Percentiles rank a stretch among this genome's conserved stretches.
These are phyloP conservation scores for Chionographis japonica DNA, from an alignment of 106 monocot species.

Conservation along the genomic window DNA sequence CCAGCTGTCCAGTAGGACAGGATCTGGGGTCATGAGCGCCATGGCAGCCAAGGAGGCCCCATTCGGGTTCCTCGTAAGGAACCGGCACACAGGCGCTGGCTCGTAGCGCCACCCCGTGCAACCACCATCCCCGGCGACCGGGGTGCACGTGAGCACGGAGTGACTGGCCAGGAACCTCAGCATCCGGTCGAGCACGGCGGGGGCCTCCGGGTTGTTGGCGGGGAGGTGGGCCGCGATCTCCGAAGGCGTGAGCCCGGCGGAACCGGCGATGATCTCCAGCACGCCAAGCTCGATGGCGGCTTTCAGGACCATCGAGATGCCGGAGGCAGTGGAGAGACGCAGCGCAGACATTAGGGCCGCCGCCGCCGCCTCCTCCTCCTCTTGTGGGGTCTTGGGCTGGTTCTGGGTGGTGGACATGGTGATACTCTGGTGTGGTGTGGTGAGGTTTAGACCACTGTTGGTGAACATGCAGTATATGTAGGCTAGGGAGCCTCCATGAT, in stretches of 20 bases:
- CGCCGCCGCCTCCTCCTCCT: too few species aligned
- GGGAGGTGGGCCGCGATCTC: constrained; percentile 9
- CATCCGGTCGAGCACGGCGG: constrained; percentile 11
- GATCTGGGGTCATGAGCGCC: constrained; percentile 19
- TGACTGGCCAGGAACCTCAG: constrained; percentile 12
- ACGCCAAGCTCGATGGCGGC: constrained; percentile 12
- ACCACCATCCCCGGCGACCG: constrained; percentile 2
- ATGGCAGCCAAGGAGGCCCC: constrained; percentile 28
- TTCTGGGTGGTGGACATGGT: too few species aligned
- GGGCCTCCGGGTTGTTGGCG: constrained; percentile 10
- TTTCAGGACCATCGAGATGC: constrained; percentile 10
- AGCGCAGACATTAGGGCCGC: too few species aligned
- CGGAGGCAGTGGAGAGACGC: background rate
- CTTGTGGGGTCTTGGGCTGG: too few species aligned
- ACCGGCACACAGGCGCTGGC: background rate
- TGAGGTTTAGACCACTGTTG: too few species aligned
- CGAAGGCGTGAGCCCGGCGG: constrained; percentile 5
- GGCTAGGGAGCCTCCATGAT: too few species aligned
- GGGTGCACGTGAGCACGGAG: constrained; percentile 12
- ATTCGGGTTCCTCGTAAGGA: constrained; percentile 9
- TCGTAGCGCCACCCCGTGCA: constrained; percentile 4
- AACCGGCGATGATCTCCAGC: constrained; percentile 5
- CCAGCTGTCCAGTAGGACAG: constrained; percentile 23
- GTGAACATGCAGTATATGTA: too few species aligned
- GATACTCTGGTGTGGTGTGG: too few species aligned